A percentile compares a stretch with the other conserved stretches of the same genome.
Evolutionary conservation across 495 filamentous ascomycete species (phyloP).

Genomic region (Aspergillus avenaceus): DNA sequence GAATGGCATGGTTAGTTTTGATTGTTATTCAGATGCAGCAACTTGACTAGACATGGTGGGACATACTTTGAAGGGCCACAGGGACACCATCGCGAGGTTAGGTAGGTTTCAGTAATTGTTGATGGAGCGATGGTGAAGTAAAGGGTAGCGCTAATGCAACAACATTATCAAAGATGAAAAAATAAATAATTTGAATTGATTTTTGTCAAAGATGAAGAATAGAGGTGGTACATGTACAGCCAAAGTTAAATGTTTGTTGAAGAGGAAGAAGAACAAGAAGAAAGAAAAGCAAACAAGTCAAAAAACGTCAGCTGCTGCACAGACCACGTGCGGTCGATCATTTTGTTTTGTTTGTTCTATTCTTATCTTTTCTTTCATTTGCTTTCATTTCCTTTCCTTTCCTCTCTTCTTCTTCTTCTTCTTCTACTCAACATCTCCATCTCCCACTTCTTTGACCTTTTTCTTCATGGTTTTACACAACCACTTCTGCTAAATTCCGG

Average conservation of each 20-base stretch:
- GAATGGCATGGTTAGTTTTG: conserved; percentile 1
- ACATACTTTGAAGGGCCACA: conserved; percentile 76
- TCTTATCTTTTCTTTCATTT: neutral
- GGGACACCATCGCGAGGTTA: conserved; percentile 63
- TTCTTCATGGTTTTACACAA: no score
- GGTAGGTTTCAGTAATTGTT: conserved; percentile 27
- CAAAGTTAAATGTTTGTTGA: no score
- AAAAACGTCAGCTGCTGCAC: neutral
- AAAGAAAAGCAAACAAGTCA: neutral
- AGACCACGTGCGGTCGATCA: neutral
- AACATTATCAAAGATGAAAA: no score
- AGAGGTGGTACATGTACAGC: no score
- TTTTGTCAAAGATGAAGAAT: no score
- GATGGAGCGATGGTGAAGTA: no score
- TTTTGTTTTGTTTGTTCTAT: neutral
- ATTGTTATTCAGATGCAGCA: neutral
- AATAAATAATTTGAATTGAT: no score
- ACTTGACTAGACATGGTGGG: neutral
- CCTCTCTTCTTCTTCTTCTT: no score
- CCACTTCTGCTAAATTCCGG: no score
- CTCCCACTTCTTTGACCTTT: neutral
- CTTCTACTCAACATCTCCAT: neutral
- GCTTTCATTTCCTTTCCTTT: neutral
- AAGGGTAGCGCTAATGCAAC: no score
- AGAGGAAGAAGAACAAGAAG: neutral